Percentiles rank a stretch among this genome's conserved stretches.
These are phyloP conservation scores for Rhodamnia rubescens DNA, from an alignment of 345 rosid genomes.

Conservation along the genomic window DNA sequence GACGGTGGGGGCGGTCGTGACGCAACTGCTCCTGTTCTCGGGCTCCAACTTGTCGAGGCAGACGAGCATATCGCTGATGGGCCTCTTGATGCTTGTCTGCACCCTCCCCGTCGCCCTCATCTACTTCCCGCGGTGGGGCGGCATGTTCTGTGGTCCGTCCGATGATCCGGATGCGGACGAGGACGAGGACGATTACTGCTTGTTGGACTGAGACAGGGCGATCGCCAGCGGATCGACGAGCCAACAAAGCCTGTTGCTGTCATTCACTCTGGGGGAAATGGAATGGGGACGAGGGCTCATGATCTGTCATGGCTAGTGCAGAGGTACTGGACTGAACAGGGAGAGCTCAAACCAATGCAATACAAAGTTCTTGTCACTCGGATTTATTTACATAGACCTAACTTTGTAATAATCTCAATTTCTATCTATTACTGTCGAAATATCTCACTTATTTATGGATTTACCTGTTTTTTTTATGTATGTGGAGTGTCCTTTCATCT, in stretches of 20 bases:
- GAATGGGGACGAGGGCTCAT: not conserved
- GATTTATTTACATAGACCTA: not conserved
- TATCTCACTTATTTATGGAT: not conserved
- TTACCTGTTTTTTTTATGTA: too few relatives aligned
- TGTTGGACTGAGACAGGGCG: not conserved
- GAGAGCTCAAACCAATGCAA: not conserved
- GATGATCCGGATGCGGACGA: not conserved
- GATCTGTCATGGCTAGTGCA: not conserved
- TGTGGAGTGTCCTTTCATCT: too few relatives aligned
- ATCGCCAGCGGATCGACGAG: not conserved
- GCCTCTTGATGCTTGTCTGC: slow-evolving; percentile 46
- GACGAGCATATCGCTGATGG: slow-evolving; percentile 82
- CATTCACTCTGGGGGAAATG: not conserved
- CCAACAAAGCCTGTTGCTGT: not conserved
- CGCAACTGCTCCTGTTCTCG: slow-evolving; percentile 50
- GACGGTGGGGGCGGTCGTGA: slow-evolving; percentile 63
- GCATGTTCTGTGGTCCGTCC: slow-evolving; percentile 50
- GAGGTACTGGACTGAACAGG: not conserved
- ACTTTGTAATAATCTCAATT: not conserved
- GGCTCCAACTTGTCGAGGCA: slow-evolving; percentile 39
- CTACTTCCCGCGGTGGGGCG: slow-evolving; percentile 53
- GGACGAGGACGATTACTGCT: slow-evolving; percentile 7
- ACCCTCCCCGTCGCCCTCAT: slow-evolving; percentile 39
- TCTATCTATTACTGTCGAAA: not conserved
- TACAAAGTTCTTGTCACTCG: not conserved